Evolutionary conservation across 139 green algal species (phyloP).

Genomic region (Yamagishiella unicocca): DNA sequence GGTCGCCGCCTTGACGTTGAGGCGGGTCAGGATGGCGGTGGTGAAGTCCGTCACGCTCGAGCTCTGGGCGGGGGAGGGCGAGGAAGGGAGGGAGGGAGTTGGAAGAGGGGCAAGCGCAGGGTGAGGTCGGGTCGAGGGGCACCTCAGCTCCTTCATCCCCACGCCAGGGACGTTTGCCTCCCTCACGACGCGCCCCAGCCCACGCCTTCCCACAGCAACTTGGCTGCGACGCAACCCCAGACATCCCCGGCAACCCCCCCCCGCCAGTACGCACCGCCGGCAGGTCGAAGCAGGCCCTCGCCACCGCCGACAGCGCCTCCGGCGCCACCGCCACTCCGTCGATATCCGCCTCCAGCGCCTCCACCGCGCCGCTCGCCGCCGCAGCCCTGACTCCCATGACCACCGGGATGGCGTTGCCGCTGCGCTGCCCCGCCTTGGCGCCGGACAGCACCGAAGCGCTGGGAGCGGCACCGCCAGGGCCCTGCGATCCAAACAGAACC

Average conservation of each 20-base stretch:
- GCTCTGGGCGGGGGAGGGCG: not conserved
- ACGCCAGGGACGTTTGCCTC: no score
- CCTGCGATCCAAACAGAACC: conserved; percentile 17
- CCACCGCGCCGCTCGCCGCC: not conserved
- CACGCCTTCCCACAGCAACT: no score
- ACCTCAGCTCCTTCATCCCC: no score
- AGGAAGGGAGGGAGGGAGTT: not conserved
- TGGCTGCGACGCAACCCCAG: no score
- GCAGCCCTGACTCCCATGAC: conserved; percentile 28
- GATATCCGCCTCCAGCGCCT: conserved; percentile 47
- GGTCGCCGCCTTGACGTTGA: conserved; percentile 44
- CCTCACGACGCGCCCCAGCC: no score
- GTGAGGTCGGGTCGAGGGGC: no score
- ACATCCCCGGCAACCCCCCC: no score
- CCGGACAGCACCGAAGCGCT: conserved; percentile 36
- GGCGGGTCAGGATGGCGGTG: conserved; percentile 30
- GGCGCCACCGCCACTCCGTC: conserved; percentile 54
- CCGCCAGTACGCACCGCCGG: no score
- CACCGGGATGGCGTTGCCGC: conserved; percentile 76
- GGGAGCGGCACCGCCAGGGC: conserved; percentile 36
- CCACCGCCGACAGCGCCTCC: conserved; percentile 44
- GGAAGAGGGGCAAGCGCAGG: not conserved
- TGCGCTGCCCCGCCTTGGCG: conserved; percentile 68
- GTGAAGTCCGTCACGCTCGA: conserved; percentile 10
- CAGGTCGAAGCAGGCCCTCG: conserved; percentile 39